Percentiles rank a stretch among this genome's conserved stretches.
Conservation (phyloP, 371 early-diverging fungal species). For the Apophysomyces variabilis region DNA sequence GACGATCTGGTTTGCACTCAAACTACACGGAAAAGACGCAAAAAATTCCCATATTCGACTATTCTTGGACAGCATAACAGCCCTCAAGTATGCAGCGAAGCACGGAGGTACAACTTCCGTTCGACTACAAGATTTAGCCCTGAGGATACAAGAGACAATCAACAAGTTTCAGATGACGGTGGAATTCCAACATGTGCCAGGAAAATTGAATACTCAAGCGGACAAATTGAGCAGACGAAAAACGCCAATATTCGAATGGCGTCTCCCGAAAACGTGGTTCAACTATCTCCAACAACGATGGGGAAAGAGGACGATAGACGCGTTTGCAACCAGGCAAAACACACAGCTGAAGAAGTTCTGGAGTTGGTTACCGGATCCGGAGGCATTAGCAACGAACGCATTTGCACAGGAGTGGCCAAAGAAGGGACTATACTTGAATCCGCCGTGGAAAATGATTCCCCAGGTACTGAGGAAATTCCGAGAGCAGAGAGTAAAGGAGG, state of each 20-base stretch:
- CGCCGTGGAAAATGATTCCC: conserved; percentile 35
- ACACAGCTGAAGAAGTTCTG: conserved; percentile 23
- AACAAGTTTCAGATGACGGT: conserved; percentile 1
- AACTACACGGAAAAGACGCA: conserved; percentile 16
- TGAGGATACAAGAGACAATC: conserved; percentile 12
- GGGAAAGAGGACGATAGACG: conserved; percentile 26
- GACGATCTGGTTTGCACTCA: conserved; percentile 22
- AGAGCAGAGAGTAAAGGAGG: conserved; percentile 12
- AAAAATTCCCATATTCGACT: conserved; percentile 16
- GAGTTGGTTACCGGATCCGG: conserved; percentile 28
- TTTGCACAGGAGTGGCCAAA: conserved; percentile 29
- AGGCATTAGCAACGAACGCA: conserved; percentile 30
- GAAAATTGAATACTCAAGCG: conserved; percentile 18
- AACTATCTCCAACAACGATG: conserved; percentile 7
- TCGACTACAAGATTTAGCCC: conserved; percentile 8
- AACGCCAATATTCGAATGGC: conserved; percentile 17
- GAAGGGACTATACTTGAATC: conserved; percentile 24
- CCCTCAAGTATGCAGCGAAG: conserved; percentile 22
- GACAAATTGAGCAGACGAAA: conserved; percentile 21
- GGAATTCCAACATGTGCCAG: conserved; percentile 22
- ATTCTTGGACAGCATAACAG: conserved; percentile 27
- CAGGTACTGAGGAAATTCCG: conserved; percentile 27
- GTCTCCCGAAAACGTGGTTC: conserved; percentile 12
- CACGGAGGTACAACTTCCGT: conserved; percentile 25
- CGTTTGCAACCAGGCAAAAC: conserved; percentile 32